phyloP scores from a whole-genome alignment of 306 rosid species.

The Amphicarpaea edgeworthii region DNA sequence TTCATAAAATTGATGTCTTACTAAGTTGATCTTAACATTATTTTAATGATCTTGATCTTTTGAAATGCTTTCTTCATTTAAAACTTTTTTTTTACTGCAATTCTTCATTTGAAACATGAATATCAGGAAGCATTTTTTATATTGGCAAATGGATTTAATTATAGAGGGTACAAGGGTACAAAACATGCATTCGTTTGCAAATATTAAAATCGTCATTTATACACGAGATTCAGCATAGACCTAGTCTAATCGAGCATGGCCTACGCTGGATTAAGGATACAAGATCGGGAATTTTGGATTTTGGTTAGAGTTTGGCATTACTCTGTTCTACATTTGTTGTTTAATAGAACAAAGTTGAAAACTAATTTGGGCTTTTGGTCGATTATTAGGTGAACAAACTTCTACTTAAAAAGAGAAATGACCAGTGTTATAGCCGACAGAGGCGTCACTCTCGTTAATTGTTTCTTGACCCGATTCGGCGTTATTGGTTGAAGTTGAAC shows the following conservation, averaged over 20 bases:
- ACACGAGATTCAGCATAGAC: background rate
- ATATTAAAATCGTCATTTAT: background rate
- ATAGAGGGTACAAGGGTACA: too few relatives aligned
- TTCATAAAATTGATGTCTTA: background rate
- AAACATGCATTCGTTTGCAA: background rate
- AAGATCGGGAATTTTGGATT: background rate
- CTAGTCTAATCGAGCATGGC: background rate
- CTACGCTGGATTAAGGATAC: background rate
- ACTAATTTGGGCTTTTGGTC: background rate
- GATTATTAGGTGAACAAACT: slow-evolving; percentile 28
- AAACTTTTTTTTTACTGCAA: too few relatives aligned
- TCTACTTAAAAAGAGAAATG: background rate
- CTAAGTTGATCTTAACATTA: background rate
- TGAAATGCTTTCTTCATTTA: background rate
- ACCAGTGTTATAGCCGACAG: background rate
- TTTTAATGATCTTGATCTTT: too few relatives aligned
- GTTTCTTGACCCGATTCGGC: background rate
- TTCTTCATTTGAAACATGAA: background rate
- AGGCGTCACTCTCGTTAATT: background rate
- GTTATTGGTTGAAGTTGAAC: background rate
- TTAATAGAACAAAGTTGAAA: background rate
- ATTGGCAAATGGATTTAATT: too few relatives aligned
- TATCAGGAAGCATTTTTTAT: background rate
- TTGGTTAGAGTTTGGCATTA: background rate
- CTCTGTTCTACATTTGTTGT: background rate